These are phyloP conservation scores for Geotrichum phurueaensis DNA, from an alignment of 1,139 yeast genomes.

Conservation along the genomic window DNA sequence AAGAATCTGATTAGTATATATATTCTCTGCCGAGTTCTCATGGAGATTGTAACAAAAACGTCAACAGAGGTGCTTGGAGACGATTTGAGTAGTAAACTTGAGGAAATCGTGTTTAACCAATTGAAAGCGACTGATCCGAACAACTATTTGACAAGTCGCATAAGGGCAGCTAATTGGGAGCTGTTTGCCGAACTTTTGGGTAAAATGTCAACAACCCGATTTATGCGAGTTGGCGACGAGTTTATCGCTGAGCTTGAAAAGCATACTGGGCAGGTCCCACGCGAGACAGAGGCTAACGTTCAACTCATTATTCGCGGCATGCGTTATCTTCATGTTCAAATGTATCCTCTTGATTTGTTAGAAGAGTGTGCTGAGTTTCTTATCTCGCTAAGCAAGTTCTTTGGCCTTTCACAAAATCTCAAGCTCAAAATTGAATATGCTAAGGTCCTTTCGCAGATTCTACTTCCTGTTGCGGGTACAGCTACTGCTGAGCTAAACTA, in stretches of 20 bases:
- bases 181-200: constrained; percentile 85
- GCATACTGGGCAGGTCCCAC: constrained; percentile 42
- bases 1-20: constrained; percentile 82
- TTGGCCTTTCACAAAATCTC: constrained; percentile 50
- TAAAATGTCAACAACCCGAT: constrained; percentile 78
- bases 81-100: constrained; percentile 76
- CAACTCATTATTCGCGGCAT: constrained; percentile 83
- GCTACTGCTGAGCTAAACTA: constrained; percentile 93
- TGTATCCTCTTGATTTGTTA: constrained; percentile 80
- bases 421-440: constrained; percentile 68
- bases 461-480: constrained; percentile 76
- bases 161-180: constrained; percentile 90
- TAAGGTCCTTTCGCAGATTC: constrained; percentile 67
- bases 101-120: constrained; percentile 90
- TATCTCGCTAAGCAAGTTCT: constrained; percentile 79
- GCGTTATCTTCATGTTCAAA: constrained; percentile 68
- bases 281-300: constrained; percentile 64
- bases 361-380: constrained; percentile 92
- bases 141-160: constrained; percentile 55
- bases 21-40: constrained; percentile 85
- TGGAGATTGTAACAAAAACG: constrained; percentile 87
- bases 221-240: constrained; percentile 83
- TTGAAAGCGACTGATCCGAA: constrained; percentile 81
- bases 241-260: constrained; percentile 90
- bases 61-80: constrained; percentile 67